Percentiles rank a stretch among this genome's conserved stretches.
These are phyloP conservation scores for Boletus huronensis DNA, from an alignment of 768 basidiomycete species.

Conservation along the genomic window DNA sequence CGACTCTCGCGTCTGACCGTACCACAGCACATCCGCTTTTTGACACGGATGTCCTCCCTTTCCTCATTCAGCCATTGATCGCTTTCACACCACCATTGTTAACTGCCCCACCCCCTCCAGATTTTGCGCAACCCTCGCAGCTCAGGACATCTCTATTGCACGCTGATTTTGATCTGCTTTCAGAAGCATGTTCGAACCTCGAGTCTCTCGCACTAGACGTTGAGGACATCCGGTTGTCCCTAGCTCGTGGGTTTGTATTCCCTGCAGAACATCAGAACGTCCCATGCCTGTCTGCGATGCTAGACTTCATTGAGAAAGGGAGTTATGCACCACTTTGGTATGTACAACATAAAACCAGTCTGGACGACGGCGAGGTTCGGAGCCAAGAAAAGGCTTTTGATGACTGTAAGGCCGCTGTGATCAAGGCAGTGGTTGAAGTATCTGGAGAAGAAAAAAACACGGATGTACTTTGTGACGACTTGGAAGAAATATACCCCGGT, in stretches of 20 bases:
- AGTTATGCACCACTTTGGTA: constrained; percentile 67
- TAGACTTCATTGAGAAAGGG: constrained; percentile 74
- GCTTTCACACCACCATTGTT: constrained; percentile 58
- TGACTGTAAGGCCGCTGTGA: constrained; percentile 80
- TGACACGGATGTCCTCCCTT: constrained; percentile 58
- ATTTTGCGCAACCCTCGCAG: constrained; percentile 39
- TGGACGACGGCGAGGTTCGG: constrained; percentile 45
- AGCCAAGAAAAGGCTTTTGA: constrained; percentile 70
- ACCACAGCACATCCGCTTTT: constrained; percentile 53
- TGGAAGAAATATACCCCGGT: constrained; percentile 52
- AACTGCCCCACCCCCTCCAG: constrained; percentile 34
- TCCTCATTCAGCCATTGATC: constrained; percentile 54
- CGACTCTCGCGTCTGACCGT: background rate
- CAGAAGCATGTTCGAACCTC: constrained; percentile 70
- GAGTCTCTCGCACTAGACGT: constrained; percentile 78
- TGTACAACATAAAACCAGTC: constrained; percentile 31
- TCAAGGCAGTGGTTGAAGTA: constrained; percentile 83
- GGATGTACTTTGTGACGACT: constrained; percentile 74
- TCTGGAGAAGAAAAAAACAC: constrained; percentile 78
- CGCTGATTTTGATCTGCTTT: constrained; percentile 68
- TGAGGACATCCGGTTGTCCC: constrained; percentile 67
- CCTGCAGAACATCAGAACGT: constrained; percentile 54
- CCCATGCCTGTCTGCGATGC: constrained; percentile 57
- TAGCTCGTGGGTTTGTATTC: constrained; percentile 63
- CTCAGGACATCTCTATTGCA: constrained; percentile 48